These are phyloP conservation scores for Fusarium torulosum DNA, from an alignment of 2,329 filamentous ascomycete genomes.

Conservation along the genomic window DNA sequence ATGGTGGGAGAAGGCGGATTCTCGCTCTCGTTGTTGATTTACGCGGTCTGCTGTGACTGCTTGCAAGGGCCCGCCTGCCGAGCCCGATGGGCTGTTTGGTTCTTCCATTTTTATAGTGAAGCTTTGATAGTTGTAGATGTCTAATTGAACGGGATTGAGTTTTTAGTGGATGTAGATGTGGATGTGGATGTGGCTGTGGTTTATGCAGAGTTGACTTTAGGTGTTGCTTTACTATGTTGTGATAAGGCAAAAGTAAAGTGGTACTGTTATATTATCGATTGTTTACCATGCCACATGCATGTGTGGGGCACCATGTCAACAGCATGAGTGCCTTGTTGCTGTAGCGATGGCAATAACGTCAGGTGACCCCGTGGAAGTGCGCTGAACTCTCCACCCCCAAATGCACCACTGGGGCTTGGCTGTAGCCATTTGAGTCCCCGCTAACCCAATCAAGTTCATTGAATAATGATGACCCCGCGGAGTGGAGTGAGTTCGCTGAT, in stretches of 20 bases:
- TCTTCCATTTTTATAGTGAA: conserved; percentile 39
- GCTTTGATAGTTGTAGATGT: background rate
- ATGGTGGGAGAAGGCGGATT: conserved; percentile 54
- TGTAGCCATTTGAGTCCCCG: background rate
- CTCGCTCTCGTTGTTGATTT: conserved; percentile 62
- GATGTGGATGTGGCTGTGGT: conserved; percentile 12
- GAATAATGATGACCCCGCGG: conserved; percentile 41
- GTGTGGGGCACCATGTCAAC: conserved; percentile 11
- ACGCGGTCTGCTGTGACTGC: conserved; percentile 73
- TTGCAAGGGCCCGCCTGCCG: conserved; percentile 69
- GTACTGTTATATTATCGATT: conserved; percentile 26
- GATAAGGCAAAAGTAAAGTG: conserved; percentile 12
- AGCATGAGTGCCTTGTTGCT: conserved; percentile 14
- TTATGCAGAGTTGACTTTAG: conserved; percentile 22
- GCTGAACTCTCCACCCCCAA: background rate
- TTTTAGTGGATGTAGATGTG: conserved; percentile 8
- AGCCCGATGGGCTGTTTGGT: conserved; percentile 62
- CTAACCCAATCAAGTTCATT: conserved; percentile 33
- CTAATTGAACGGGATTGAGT: conserved; percentile 6
- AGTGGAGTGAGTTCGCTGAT: conserved; percentile 37
- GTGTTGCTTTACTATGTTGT: conserved; percentile 35
- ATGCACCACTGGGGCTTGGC: conserved; percentile 29
- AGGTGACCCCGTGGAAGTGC: conserved; percentile 34
- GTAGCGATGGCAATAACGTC: conserved; percentile 17
- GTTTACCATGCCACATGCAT: conserved; percentile 47